phyloP scores from a whole-genome alignment of 306 rosid genomes.

The Styphnolobium japonicum region DNA sequence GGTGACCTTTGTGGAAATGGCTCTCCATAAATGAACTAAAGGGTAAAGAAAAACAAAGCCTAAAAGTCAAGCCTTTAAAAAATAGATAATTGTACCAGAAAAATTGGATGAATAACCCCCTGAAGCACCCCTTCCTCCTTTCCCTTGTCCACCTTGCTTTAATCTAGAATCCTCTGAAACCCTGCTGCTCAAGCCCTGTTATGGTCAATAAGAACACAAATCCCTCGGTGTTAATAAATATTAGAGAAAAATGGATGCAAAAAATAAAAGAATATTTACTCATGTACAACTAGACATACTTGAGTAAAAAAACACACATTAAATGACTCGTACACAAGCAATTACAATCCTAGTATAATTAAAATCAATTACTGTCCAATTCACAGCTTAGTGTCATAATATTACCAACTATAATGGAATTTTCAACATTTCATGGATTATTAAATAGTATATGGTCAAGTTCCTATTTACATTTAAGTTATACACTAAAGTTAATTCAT shows the following conservation, averaged over 20 bases:
- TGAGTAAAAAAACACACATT: not conserved
- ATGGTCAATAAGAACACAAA: conserved; percentile 9
- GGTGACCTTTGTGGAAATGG: not conserved
- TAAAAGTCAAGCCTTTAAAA: conserved; percentile 3
- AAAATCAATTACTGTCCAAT: not conserved
- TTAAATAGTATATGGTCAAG: not conserved
- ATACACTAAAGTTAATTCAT: no score
- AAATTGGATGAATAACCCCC: conserved; percentile 50
- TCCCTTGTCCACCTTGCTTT: conserved; percentile 48
- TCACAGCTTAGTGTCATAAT: not conserved
- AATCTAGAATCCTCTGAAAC: conserved; percentile 49
- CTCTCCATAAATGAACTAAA: not conserved
- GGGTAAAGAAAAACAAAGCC: not conserved
- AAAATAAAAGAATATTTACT: conserved; percentile 8
- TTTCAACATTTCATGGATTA: not conserved
- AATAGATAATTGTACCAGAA: conserved; percentile 24
- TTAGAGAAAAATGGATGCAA: not conserved
- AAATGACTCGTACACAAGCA: not conserved
- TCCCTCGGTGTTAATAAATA: not conserved
- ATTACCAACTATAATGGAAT: not conserved
- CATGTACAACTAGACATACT: not conserved
- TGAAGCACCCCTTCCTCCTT: conserved; percentile 59
- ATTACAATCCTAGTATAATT: not conserved
- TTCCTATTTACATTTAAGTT: not conserved
- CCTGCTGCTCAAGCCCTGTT: conserved; percentile 49